Percentiles rank a stretch among this genome's conserved stretches.
Evolutionary conservation across 2,329 filamentous ascomycete genomes (phyloP).

Genomic region (Escovopsis sp.): DNA sequence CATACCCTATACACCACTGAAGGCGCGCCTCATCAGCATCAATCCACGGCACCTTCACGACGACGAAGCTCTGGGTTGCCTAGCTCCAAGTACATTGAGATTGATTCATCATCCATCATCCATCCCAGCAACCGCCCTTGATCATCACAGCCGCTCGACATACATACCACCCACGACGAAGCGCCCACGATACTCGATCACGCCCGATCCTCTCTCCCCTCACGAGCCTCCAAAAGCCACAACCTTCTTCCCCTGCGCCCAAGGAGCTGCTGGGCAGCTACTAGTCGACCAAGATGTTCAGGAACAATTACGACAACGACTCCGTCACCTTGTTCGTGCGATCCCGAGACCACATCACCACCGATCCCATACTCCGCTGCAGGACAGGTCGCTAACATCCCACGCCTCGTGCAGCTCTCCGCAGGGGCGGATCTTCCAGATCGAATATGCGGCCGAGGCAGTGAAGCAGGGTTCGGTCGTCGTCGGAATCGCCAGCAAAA

Average conservation of each 20-base stretch:
- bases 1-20: no score
- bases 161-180: no score
- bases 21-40: no score
- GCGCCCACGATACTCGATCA: no score
- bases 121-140: background rate
- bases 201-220: background rate
- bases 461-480: constrained; percentile 99
- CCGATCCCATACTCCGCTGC: constrained; percentile 2
- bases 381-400: constrained; percentile 7
- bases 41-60: constrained; percentile 7
- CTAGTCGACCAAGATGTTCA: constrained; percentile 59
- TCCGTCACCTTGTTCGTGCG: constrained; percentile 87
- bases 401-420: constrained; percentile 54
- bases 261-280: constrained; percentile 2
- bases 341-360: constrained; percentile 3
- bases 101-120: no score
- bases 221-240: constrained; percentile 2
- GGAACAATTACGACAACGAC: constrained; percentile 99
- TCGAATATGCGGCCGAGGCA: constrained; percentile 96
- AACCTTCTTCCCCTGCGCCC: background rate
- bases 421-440: constrained; percentile 98
- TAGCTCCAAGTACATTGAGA: constrained; percentile 8
- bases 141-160: background rate
- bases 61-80: constrained; percentile 24
- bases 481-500: constrained; percentile 94